Conservation (phyloP, 352 stramenopile species). For the Phytophthora constricta region DNA sequence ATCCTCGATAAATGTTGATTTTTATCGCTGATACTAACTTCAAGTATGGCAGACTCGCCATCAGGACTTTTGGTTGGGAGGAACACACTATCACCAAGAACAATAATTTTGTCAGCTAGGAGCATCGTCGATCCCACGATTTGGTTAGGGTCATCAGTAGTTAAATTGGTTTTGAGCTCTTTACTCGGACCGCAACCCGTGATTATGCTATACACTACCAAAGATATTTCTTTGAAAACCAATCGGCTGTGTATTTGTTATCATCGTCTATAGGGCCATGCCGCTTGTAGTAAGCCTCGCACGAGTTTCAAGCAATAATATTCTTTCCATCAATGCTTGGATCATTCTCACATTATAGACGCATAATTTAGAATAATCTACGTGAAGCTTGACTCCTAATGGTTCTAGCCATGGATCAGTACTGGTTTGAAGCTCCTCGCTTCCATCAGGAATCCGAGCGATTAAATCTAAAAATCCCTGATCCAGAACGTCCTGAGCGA, state of each 20-base stretch:
- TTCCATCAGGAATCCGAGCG: not conserved
- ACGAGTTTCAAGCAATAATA: too few species aligned
- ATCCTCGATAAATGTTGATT: slow-evolving; percentile 6
- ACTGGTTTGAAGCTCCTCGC: not conserved
- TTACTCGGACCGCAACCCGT: not conserved
- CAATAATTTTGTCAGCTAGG: slow-evolving; percentile 4
- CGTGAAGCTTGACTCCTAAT: slow-evolving; percentile 1
- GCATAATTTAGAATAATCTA: slow-evolving; percentile 5
- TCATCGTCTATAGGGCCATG: not conserved
- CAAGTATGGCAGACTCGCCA: slow-evolving; percentile 10
- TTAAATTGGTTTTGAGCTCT: not conserved
- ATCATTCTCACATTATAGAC: slow-evolving; percentile 20
- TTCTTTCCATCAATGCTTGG: slow-evolving; percentile 1
- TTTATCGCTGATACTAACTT: slow-evolving; percentile 7
- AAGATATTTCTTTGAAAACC: not conserved
- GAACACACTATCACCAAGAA: slow-evolving; percentile 9
- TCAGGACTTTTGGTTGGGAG: slow-evolving; percentile 6
- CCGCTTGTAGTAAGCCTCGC: too few species aligned
- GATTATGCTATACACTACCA: not conserved
- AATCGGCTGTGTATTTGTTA: not conserved
- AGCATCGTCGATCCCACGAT: slow-evolving; percentile 1
- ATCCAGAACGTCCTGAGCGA: slow-evolving; percentile 16
- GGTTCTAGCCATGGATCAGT: slow-evolving; percentile 4
- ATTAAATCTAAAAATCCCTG: slow-evolving; percentile 10
- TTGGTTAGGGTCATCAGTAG: not conserved